Conservation (phyloP, 805 yeast genomes). For the Priceomyces carsonii region DNA sequence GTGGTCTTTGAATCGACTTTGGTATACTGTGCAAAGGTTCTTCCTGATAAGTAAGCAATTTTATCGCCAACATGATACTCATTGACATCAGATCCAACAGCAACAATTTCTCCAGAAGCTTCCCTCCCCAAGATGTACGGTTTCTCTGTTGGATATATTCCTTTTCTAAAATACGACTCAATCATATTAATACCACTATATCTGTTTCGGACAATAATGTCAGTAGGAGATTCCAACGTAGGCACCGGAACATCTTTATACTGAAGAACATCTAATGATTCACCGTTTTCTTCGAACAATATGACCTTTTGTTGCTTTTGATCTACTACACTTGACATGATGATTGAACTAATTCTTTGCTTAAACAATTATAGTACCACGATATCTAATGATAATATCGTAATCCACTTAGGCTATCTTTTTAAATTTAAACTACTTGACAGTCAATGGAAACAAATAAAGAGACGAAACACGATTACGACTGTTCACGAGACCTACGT, state of each 20-base stretch:
- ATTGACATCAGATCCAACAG: slow-evolving; percentile 59
- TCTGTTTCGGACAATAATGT: slow-evolving; percentile 69
- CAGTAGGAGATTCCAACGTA: slow-evolving; percentile 45
- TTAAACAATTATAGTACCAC: too few relatives aligned
- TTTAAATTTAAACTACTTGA: too few relatives aligned
- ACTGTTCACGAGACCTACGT: too few relatives aligned
- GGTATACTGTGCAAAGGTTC: slow-evolving; percentile 75
- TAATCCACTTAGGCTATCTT: too few relatives aligned
- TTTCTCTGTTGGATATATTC: slow-evolving; percentile 59
- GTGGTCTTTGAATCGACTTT: slow-evolving; percentile 39
- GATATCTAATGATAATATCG: too few relatives aligned
- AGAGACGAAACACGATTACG: too few relatives aligned
- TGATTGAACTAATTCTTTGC: too few relatives aligned
- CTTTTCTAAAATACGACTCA: slow-evolving; percentile 80
- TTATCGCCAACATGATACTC: slow-evolving; percentile 66
- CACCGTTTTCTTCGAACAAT: slow-evolving; percentile 55
- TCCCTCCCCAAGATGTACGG: slow-evolving; percentile 77
- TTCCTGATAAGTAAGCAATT: slow-evolving; percentile 54
- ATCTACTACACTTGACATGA: too few relatives aligned
- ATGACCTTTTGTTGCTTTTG: slow-evolving; percentile 52
- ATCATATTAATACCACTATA: slow-evolving; percentile 83
- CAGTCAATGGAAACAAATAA: too few relatives aligned
- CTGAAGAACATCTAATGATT: slow-evolving; percentile 55
- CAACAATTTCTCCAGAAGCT: slow-evolving; percentile 69
- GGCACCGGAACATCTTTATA: slow-evolving; percentile 64